A percentile compares a stretch with the other conserved stretches of the same genome.
These are phyloP conservation scores for Geotrichum europaeum DNA, from an alignment of 1,139 yeast genomes.

Conservation along the genomic window DNA sequence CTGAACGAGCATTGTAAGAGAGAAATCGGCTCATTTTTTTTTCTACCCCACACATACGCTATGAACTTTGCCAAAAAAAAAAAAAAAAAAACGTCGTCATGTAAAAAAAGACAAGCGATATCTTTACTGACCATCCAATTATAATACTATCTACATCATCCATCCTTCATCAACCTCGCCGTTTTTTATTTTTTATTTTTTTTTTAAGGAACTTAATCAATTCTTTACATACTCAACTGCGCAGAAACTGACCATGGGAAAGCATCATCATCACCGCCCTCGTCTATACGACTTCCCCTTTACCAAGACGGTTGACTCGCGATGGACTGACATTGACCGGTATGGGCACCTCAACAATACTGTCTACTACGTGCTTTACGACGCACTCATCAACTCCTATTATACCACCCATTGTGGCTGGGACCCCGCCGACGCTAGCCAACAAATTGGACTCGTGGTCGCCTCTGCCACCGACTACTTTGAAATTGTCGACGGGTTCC, in stretches of 20 bases:
- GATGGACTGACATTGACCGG: conserved; percentile 33
- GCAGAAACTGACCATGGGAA: neutral
- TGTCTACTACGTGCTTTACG: conserved; percentile 30
- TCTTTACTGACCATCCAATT: no score
- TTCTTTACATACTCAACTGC: neutral
- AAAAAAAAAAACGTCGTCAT: neutral
- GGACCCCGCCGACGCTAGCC: conserved; percentile 19
- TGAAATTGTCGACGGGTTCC: conserved; percentile 30
- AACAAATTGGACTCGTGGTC: conserved; percentile 29
- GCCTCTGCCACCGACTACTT: conserved; percentile 30
- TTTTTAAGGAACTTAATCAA: no score
- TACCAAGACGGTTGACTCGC: conserved; percentile 22
- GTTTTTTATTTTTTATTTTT: no score
- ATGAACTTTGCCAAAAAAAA: neutral
- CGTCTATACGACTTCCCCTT: conserved; percentile 25
- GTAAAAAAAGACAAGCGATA: no score
- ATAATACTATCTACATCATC: no score
- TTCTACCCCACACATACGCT: neutral
- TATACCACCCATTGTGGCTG: conserved; percentile 28
- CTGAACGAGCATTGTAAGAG: no score
- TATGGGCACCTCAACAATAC: conserved; percentile 34
- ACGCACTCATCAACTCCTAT: conserved; percentile 29
- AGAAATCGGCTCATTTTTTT: neutral
- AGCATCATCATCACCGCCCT: neutral
- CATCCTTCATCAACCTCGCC: no score